These are phyloP conservation scores for Gynandropsis gynandra DNA, from an alignment of 345 rosid species.

Conservation along the genomic window DNA sequence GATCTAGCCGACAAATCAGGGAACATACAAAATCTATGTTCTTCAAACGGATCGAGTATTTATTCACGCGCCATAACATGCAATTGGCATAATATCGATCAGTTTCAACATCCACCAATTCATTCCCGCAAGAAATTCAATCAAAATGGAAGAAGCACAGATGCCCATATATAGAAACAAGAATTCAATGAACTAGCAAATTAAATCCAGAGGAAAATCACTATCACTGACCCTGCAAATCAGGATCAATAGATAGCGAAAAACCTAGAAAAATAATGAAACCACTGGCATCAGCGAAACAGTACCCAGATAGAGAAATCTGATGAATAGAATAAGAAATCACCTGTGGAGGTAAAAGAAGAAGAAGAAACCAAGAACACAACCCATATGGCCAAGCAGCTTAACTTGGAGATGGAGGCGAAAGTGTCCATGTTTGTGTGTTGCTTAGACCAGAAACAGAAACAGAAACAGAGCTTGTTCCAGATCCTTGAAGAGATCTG, in stretches of 20 bases:
- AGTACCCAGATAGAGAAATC: slow-evolving; percentile 1
- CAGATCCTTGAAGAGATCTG: slow-evolving; percentile 18
- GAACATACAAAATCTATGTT: background rate
- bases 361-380: slow-evolving; percentile 53
- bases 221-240: background rate
- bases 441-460: slow-evolving; percentile 10
- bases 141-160: slow-evolving; percentile 1
- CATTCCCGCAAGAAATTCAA: background rate
- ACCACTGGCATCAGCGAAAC: background rate
- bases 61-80: background rate
- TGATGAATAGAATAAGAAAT: slow-evolving; percentile 5
- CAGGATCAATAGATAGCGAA: background rate
- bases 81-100: slow-evolving; percentile 5
- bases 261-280: too few relatives aligned
- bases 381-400: slow-evolving; percentile 28
- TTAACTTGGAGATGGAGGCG: slow-evolving; percentile 33
- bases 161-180: background rate
- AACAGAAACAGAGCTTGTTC: slow-evolving; percentile 21
- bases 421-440: slow-evolving; percentile 41
- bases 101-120: slow-evolving; percentile 15
- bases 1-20: slow-evolving; percentile 6
- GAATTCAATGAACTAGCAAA: background rate
- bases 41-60: slow-evolving; percentile 5
- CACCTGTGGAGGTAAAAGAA: slow-evolving; percentile 66
- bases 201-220: background rate